phyloP scores from a whole-genome alignment of 2,329 filamentous ascomycete species.

The Coniochaeta ligniaria region DNA sequence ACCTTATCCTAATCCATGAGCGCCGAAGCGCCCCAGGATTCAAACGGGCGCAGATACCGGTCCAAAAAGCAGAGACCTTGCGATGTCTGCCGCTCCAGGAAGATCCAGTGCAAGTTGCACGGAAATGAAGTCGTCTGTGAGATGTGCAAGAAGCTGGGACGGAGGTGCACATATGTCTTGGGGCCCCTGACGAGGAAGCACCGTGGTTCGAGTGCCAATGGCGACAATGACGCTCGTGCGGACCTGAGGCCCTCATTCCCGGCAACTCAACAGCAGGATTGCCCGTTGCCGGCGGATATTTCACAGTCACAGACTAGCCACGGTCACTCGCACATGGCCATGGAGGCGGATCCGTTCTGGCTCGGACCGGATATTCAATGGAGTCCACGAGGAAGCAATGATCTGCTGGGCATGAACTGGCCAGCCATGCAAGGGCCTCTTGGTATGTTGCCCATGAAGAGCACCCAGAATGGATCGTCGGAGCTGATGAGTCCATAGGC shows the following conservation, averaged over 20 bases:
- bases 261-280: neutral
- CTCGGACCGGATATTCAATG: neutral
- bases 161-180: neutral
- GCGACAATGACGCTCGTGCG: neutral
- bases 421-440: neutral
- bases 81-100: slow-evolving; percentile 11
- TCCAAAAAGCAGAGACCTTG: slow-evolving; percentile 13
- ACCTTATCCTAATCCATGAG: neutral
- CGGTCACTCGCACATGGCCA: neutral
- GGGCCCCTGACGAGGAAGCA: slow-evolving; percentile 8
- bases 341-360: neutral
- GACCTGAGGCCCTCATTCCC: neutral
- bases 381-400: neutral
- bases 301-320: neutral
- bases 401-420: neutral
- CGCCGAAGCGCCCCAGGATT: neutral
- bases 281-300: neutral
- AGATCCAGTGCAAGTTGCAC: slow-evolving; percentile 12
- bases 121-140: slow-evolving; percentile 10
- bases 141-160: slow-evolving; percentile 9
- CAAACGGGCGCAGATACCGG: slow-evolving; percentile 9
- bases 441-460: neutral
- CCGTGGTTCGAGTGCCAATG: slow-evolving; percentile 6
- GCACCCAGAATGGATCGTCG: neutral
- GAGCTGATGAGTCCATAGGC: neutral